These are phyloP conservation scores for Hypoxylon intermedium DNA, from an alignment of 495 filamentous ascomycete species.

Conservation along the genomic window DNA sequence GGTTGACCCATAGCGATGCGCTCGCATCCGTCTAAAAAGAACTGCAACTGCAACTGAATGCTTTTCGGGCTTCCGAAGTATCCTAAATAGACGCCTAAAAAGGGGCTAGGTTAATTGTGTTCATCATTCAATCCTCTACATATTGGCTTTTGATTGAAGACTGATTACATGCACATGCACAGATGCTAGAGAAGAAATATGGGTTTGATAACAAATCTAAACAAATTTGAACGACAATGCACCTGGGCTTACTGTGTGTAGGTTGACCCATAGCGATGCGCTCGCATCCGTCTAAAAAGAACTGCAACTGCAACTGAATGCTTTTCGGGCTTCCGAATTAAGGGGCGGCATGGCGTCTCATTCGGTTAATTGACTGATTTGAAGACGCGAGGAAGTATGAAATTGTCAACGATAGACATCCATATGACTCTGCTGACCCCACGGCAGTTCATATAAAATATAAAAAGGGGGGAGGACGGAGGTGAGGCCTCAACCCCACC, in stretches of 20 bases:
- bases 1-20: slow-evolving; percentile 9
- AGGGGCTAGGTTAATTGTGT: too few relatives aligned
- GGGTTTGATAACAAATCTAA: not conserved
- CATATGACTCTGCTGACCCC: slow-evolving; percentile 2
- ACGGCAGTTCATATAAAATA: not conserved
- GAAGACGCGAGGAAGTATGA: not conserved
- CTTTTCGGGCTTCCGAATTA: slow-evolving; percentile 13
- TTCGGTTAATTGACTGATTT: slow-evolving; percentile 1
- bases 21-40: slow-evolving; percentile 7
- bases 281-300: slow-evolving; percentile 7
- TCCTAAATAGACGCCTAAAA: too few relatives aligned
- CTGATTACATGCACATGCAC: not conserved
- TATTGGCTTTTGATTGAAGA: not conserved
- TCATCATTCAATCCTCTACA: too few relatives aligned
- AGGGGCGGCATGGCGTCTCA: slow-evolving; percentile 6
- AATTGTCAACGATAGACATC: not conserved
- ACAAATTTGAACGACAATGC: not conserved
- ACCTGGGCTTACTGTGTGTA: slow-evolving; percentile 11
- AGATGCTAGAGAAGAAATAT: not conserved
- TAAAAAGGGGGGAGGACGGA: not conserved
- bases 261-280: slow-evolving; percentile 9
- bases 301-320: not conserved
- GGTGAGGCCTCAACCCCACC: slow-evolving; percentile 6
- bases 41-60: not conserved
- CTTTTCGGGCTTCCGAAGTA: slow-evolving; percentile 11